A percentile compares a stretch with the other conserved stretches of the same genome.
Evolutionary conservation across 73 alveolate genomes (phyloP).

Genomic region (Symbiodinium pilosum): DNA sequence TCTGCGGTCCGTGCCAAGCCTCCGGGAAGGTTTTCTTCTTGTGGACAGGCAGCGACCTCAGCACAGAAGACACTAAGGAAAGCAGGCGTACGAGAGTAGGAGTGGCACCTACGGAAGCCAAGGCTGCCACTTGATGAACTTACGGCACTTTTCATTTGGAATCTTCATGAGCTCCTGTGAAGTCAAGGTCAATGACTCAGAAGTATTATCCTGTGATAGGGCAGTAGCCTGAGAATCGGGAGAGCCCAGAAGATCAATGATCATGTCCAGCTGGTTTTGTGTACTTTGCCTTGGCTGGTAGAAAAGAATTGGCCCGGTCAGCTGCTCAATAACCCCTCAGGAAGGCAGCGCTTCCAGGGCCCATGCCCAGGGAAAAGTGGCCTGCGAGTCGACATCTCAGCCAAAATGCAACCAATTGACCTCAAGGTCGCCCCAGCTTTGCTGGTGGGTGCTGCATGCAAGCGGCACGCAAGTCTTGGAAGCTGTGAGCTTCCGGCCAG

Average conservation of each 20-base stretch:
- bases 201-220: not conserved
- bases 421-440: conserved; percentile 95
- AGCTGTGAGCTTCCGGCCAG: conserved; percentile 17
- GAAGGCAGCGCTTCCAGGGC: too few species aligned
- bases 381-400: conserved; percentile 84
- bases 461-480: not conserved
- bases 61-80: not conserved
- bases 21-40: conserved; percentile 46
- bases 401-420: conserved; percentile 95
- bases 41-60: conserved; percentile 62
- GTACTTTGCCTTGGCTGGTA: conserved; percentile 76
- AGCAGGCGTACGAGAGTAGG: too few species aligned
- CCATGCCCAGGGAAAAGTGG: conserved; percentile 95
- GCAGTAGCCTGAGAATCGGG: conserved; percentile 49
- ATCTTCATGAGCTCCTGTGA: conserved; percentile 93
- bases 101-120: too few species aligned
- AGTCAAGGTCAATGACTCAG: not conserved
- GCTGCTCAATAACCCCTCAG: conserved; percentile 25
- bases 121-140: conserved; percentile 63
- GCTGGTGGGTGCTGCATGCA: not conserved
- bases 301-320: conserved; percentile 80
- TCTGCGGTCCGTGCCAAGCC: not conserved
- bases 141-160: conserved; percentile 89
- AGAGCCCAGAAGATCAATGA: conserved; percentile 96
- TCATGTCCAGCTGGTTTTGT: conserved; percentile 97